Evolutionary conservation across 2,329 filamentous ascomycete species (phyloP).

Genomic region (Thielaviopsis euricoi): DNA sequence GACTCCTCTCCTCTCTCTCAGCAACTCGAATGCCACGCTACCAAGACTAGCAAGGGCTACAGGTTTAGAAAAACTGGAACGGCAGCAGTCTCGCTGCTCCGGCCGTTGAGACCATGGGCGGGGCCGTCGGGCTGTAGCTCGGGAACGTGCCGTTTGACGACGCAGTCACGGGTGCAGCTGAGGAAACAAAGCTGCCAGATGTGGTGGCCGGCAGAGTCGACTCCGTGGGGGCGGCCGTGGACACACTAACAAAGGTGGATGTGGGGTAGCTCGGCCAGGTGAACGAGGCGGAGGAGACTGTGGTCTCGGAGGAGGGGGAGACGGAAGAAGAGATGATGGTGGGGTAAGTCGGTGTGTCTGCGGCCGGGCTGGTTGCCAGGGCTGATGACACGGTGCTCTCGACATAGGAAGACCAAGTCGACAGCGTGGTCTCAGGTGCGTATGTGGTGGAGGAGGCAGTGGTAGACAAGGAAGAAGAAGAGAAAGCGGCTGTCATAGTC

Average conservation of each 20-base stretch:
- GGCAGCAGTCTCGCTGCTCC: slow-evolving; percentile 5
- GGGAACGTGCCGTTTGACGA: slow-evolving; percentile 2
- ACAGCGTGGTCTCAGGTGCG: background rate
- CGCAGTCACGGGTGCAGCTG: background rate
- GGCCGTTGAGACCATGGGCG: slow-evolving; percentile 4
- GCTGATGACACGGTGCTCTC: background rate
- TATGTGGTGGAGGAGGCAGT: too few species aligned
- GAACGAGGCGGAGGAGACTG: background rate
- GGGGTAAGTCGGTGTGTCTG: background rate
- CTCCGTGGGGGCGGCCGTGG: background rate
- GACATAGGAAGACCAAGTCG: background rate
- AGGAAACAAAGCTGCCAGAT: background rate
- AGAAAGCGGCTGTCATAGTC: background rate
- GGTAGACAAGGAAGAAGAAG: background rate
- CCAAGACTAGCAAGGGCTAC: too few species aligned
- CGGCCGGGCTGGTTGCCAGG: background rate
- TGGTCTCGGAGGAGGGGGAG: background rate
- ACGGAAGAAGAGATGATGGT: background rate
- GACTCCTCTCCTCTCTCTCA: background rate
- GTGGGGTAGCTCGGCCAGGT: background rate
- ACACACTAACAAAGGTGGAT: background rate
- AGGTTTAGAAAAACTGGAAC: background rate
- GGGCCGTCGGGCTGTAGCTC: background rate
- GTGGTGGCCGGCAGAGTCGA: background rate
- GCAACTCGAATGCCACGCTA: background rate